phyloP scores from a whole-genome alignment of 495 filamentous ascomycete species.

The Podospora fimiseda region DNA sequence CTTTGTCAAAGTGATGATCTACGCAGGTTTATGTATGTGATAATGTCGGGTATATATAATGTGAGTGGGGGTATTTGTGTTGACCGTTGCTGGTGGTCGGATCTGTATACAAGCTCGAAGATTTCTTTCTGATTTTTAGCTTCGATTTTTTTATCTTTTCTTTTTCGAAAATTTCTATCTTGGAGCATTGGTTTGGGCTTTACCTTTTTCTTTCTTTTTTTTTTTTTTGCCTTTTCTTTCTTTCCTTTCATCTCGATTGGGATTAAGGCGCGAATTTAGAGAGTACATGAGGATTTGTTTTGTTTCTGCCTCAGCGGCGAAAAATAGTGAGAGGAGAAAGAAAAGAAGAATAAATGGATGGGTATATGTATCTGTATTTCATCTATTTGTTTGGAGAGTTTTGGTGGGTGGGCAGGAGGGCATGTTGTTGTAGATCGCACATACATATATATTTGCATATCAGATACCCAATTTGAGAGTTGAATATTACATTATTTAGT shows the following conservation, averaged over 20 bases:
- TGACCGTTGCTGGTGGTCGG: not conserved
- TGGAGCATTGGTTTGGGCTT: not conserved
- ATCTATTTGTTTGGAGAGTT: not conserved
- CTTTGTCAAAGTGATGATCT: not conserved
- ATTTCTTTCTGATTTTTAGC: not conserved
- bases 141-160: not conserved
- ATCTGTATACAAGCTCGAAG: not conserved
- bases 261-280: too few relatives aligned
- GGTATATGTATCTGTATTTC: not conserved
- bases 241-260: too few relatives aligned
- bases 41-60: not conserved
- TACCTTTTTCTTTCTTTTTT: not conserved
- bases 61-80: not conserved
- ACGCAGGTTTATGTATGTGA: not conserved
- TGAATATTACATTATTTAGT: not conserved
- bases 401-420: not conserved
- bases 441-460: too few relatives aligned
- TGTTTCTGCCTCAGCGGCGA: not conserved
- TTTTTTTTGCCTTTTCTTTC: not conserved
- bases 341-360: not conserved
- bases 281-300: not conserved
- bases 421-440: too few relatives aligned
- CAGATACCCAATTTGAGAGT: not conserved
- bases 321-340: not conserved
- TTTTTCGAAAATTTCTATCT: not conserved